Percentiles rank a stretch among this genome's conserved stretches.
Conservation (phyloP, 352 stramenopile species). For the Pythium rhizo-oryzae region DNA sequence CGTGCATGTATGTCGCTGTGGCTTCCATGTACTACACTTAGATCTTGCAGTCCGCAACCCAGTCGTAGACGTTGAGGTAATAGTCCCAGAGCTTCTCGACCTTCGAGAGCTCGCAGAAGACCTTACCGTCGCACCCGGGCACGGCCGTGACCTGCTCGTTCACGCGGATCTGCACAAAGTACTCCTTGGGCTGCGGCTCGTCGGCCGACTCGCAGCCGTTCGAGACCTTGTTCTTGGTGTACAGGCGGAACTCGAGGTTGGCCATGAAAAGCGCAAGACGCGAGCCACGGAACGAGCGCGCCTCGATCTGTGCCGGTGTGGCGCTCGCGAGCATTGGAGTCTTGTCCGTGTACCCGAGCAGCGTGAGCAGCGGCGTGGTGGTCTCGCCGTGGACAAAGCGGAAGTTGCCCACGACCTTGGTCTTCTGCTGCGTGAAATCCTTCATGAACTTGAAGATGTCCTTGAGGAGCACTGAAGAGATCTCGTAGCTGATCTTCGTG, state of each 20-base stretch:
- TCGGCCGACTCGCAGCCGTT: slow-evolving; percentile 2
- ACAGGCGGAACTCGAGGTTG: slow-evolving; percentile 33
- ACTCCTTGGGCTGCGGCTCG: slow-evolving; percentile 3
- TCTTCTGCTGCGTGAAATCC: slow-evolving; percentile 21
- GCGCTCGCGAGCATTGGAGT: slow-evolving; percentile 16
- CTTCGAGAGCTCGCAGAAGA: slow-evolving; percentile 30
- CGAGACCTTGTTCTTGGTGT: slow-evolving; percentile 15
- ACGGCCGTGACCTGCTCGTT: slow-evolving; percentile 32
- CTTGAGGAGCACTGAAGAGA: slow-evolving; percentile 25
- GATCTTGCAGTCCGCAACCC: slow-evolving; percentile 24
- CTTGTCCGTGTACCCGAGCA: slow-evolving; percentile 29
- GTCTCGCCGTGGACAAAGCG: slow-evolving; percentile 34
- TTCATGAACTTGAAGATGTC: slow-evolving; percentile 30
- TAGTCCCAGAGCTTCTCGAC: slow-evolving; percentile 26
- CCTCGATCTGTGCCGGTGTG: slow-evolving; percentile 10
- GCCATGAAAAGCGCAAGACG: slow-evolving; percentile 21
- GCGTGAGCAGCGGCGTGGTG: slow-evolving; percentile 29
- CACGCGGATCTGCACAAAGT: slow-evolving; percentile 33
- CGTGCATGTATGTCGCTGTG: too few relatives aligned
- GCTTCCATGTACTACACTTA: background rate
- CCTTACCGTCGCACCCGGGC: slow-evolving; percentile 25
- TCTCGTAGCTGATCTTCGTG: slow-evolving; percentile 36
- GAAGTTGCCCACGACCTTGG: slow-evolving; percentile 28
- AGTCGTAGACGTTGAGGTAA: slow-evolving; percentile 32
- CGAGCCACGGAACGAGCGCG: slow-evolving; percentile 27